Percentiles rank a stretch among this genome's conserved stretches.
Evolutionary conservation across 164 flowering plant species (phyloP).

Genomic region (Aristolochia fimbriata): DNA sequence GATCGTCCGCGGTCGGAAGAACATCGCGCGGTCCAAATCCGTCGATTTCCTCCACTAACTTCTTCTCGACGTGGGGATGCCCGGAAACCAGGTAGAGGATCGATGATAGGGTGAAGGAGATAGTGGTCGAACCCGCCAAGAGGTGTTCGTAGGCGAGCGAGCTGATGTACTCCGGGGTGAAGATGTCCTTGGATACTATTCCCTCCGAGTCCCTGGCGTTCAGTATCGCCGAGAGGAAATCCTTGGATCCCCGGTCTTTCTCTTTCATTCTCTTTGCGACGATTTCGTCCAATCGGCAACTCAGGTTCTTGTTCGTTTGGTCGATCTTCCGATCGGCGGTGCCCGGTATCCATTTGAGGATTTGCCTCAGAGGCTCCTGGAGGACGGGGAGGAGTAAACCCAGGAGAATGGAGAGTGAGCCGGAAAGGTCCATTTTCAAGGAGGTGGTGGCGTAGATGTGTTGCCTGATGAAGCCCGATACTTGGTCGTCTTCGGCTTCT

Average conservation of each 20-base stretch:
- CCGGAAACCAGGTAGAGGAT: conserved; percentile 61
- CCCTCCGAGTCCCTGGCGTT: conserved; percentile 53
- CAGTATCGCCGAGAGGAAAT: conserved; percentile 67
- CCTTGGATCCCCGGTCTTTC: conserved; percentile 34
- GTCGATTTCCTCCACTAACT: conserved; percentile 69
- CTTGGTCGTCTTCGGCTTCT: conserved; percentile 21
- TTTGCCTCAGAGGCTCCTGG: conserved; percentile 71
- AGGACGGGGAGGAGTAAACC: conserved; percentile 78
- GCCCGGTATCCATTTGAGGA: conserved; percentile 70
- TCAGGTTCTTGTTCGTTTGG: conserved; percentile 40
- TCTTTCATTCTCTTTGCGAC: conserved; percentile 48
- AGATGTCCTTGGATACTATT: conserved; percentile 33
- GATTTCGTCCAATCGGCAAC: conserved; percentile 48
- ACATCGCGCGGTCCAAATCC: conserved; percentile 45
- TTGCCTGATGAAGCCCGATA: conserved; percentile 63
- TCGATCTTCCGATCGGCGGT: conserved; percentile 70
- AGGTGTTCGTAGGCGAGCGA: conserved; percentile 85
- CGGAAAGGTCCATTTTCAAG: conserved; percentile 88
- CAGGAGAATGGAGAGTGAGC: conserved; percentile 67
- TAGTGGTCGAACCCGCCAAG: conserved; percentile 88
- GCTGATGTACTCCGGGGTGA: conserved; percentile 70
- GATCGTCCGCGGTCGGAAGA: conserved; percentile 62
- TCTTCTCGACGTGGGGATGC: conserved; percentile 75
- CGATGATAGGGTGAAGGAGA: conserved; percentile 73
- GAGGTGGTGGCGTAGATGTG: conserved; percentile 85